Percentiles rank a stretch among this genome's conserved stretches.
These are phyloP conservation scores for Pythium utonaiense DNA, from an alignment of 352 stramenopile species.

Conservation along the genomic window DNA sequence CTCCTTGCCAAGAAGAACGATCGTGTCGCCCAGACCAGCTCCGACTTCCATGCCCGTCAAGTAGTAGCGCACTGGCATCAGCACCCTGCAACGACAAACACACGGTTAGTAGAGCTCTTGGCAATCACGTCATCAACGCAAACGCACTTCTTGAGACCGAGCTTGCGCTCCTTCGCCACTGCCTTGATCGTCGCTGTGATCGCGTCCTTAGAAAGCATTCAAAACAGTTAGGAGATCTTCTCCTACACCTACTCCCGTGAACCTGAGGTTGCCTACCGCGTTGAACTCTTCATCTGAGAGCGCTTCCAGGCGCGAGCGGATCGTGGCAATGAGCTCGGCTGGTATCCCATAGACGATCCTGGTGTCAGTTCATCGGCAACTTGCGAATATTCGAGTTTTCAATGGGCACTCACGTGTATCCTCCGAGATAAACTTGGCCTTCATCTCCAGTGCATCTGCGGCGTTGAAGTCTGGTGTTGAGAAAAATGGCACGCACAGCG, in stretches of 20 bases:
- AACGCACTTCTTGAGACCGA: conserved; percentile 77
- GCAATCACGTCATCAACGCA: not conserved
- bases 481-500: conserved; percentile 75
- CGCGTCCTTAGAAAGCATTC: conserved; percentile 37
- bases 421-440: conserved; percentile 68
- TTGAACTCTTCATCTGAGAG: conserved; percentile 69
- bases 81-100: conserved; percentile 38
- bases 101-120: not conserved
- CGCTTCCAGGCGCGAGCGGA: conserved; percentile 37
- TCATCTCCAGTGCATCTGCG: conserved; percentile 57
- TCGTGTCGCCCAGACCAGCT: conserved; percentile 76
- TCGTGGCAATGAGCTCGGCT: conserved; percentile 53
- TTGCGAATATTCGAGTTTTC: not conserved
- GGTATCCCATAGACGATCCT: not conserved
- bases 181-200: conserved; percentile 80
- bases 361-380: not conserved
- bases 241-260: not conserved
- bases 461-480: conserved; percentile 47
- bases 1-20: conserved; percentile 67
- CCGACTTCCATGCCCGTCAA: conserved; percentile 84
- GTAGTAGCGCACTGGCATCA: conserved; percentile 89
- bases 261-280: conserved; percentile 29
- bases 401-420: conserved; percentile 31
- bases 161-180: conserved; percentile 68
- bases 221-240: not conserved